Evolutionary conservation across 345 rosid genomes (phyloP), one percentile per base, ranked within the genome.

Genomic region (Sisymbrium irio): DNA sequence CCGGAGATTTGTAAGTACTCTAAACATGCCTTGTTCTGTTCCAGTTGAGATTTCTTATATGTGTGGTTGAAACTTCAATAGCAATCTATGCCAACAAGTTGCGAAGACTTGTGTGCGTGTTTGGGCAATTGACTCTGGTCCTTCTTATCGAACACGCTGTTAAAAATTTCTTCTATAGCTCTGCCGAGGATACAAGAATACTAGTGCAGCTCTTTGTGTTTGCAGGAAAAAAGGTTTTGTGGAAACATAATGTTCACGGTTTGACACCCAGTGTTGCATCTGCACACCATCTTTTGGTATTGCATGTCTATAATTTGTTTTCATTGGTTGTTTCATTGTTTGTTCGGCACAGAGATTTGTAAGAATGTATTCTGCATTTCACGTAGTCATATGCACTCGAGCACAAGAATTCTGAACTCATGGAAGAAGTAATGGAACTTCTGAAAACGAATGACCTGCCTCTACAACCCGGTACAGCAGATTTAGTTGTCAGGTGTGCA

Each of bases 201-300:
- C 62, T 72, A 19, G 30, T 13, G n/a, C 44, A 62, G 55, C 57
- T 63, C 7, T 64, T 55, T 4, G 25, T 0, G 32, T 19, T 47
- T 40, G 7, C 85, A 93, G 97, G 93, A 32, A 93, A 93, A 81
- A 83, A 63, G 76, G 72, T 90, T 53, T 70, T 89, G 69, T 91
- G 92, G 84, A 82, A 82, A 73, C 95, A 93, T 78, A 93, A 93
- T 62, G 79, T 93, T 44, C 90, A 82, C 55, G 98, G 98, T 65
- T 73, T 93, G 72, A 78, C 86, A 64, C 98, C 98, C 36, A 82
- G 63, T 11, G 54, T 89, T 83, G 92, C 83, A 71, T 91, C 96
- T 62, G 97, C 87, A 7, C 87, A 91, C 76, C 88, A 91, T 65
- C 62, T 94, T 64, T 79, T 94, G 97, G 98, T 94, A 87, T 35